Percentiles rank a stretch among this genome's conserved stretches.
phyloP scores from a whole-genome alignment of 805 yeast genomes.

The Ogataea minuta region DNA sequence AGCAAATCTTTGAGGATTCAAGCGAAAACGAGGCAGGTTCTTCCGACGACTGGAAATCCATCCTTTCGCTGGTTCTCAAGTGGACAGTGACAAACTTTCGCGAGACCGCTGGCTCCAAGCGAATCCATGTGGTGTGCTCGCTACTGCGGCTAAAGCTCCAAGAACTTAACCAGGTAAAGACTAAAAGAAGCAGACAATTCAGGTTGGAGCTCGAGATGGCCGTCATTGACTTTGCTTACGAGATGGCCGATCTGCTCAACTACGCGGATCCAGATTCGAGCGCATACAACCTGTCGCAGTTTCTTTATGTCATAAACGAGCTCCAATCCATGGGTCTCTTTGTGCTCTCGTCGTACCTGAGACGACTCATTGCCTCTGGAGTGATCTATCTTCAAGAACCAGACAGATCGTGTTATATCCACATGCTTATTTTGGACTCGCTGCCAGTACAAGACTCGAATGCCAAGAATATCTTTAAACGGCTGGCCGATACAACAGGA shows the following conservation, averaged over 20 bases:
- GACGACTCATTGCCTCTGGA: slow-evolving; percentile 85
- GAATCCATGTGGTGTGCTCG: slow-evolving; percentile 28
- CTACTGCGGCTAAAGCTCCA: slow-evolving; percentile 25
- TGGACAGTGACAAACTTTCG: slow-evolving; percentile 33
- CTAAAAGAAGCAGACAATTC: slow-evolving; percentile 26
- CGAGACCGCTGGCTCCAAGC: slow-evolving; percentile 12
- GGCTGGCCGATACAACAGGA: slow-evolving; percentile 29
- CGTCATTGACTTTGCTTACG: slow-evolving; percentile 34
- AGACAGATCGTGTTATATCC: slow-evolving; percentile 50
- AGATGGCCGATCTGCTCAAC: slow-evolving; percentile 30
- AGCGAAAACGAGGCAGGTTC: slow-evolving; percentile 15
- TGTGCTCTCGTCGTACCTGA: slow-evolving; percentile 62
- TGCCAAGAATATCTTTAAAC: slow-evolving; percentile 30
- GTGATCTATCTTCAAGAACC: slow-evolving; percentile 61
- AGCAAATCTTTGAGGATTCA: slow-evolving; percentile 28
- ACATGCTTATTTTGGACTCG: slow-evolving; percentile 54
- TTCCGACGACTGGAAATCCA: slow-evolving; percentile 27
- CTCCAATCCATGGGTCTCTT: slow-evolving; percentile 48
- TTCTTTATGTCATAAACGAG: slow-evolving; percentile 51
- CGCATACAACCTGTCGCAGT: slow-evolving; percentile 26
- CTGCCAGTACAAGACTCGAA: slow-evolving; percentile 51
- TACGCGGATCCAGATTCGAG: slow-evolving; percentile 15
- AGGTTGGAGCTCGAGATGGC: slow-evolving; percentile 32
- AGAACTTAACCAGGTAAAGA: slow-evolving; percentile 21
- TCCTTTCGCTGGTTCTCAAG: slow-evolving; percentile 23